A percentile compares a stretch with the other conserved stretches of the same genome.
These are phyloP conservation scores for Xenoacremonium recifei DNA, from an alignment of 2,329 filamentous ascomycete genomes.

Conservation along the genomic window DNA sequence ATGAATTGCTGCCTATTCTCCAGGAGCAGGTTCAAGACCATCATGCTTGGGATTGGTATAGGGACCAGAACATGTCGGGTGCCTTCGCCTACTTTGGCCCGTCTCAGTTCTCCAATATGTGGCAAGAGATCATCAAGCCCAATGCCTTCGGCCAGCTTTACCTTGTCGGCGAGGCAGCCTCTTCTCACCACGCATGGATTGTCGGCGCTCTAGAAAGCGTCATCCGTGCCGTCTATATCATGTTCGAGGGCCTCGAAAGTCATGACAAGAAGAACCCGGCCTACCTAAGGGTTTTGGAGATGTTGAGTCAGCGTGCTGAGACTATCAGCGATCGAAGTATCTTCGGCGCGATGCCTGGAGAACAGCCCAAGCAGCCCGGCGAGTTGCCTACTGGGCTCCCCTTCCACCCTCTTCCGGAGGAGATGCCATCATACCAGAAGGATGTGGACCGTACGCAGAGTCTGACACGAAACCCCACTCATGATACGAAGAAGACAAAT, in stretches of 20 bases:
- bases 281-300: background rate
- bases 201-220: constrained; percentile 20
- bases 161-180: constrained; percentile 18
- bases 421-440: constrained; percentile 4
- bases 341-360: too few relatives aligned
- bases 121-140: constrained; percentile 20
- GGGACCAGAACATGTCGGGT: constrained; percentile 19
- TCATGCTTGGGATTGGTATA: constrained; percentile 20
- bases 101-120: constrained; percentile 20
- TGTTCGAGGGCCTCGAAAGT: constrained; percentile 7
- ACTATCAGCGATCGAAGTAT: too few relatives aligned
- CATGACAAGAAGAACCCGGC: background rate
- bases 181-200: constrained; percentile 19
- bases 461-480: background rate
- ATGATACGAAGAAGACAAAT: background rate
- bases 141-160: constrained; percentile 19
- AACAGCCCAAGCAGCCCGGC: background rate
- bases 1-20: background rate
- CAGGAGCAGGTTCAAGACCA: constrained; percentile 12
- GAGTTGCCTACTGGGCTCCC: constrained; percentile 3
- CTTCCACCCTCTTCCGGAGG: constrained; percentile 8
- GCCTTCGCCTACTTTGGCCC: constrained; percentile 22
- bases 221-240: constrained; percentile 12
- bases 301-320: constrained; percentile 1
- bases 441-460: background rate